Evolutionary conservation across 345 rosid genomes (phyloP).

Genomic region (Corchorus capsularis): DNA sequence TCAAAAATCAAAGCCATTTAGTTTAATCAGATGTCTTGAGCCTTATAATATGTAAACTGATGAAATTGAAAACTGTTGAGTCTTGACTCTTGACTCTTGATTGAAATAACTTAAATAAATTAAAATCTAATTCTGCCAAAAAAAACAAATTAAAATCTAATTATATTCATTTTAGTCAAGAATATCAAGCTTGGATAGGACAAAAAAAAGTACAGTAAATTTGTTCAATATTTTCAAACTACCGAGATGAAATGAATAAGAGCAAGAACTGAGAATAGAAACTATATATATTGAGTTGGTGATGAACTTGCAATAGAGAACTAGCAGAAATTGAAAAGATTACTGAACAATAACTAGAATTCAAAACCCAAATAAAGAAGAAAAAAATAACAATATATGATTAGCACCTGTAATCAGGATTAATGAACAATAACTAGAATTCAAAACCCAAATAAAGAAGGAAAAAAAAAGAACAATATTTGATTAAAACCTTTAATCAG

Average conservation of each 20-base stretch:
- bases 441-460: not conserved
- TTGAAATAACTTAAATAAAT: too few species aligned
- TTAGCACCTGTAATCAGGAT: slow-evolving; percentile 30
- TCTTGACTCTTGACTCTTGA: too few species aligned
- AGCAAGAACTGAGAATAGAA: not conserved
- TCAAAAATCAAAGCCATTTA: too few species aligned
- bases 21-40: too few species aligned
- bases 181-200: not conserved
- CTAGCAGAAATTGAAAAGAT: not conserved
- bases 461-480: not conserved
- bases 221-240: not conserved
- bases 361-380: not conserved
- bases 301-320: slow-evolving; percentile 7
- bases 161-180: not conserved
- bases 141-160: not conserved
- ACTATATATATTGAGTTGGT: not conserved
- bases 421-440: too few species aligned
- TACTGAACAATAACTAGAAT: too few species aligned
- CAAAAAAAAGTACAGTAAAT: not conserved
- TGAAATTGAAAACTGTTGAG: too few species aligned
- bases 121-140: too few species aligned
- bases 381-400: not conserved
- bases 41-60: too few species aligned
- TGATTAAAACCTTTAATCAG: slow-evolving; percentile 26
- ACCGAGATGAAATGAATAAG: not conserved